phyloP scores from a whole-genome alignment of 176 grass and related monocot genomes.

The Cenchrus americanus region DNA sequence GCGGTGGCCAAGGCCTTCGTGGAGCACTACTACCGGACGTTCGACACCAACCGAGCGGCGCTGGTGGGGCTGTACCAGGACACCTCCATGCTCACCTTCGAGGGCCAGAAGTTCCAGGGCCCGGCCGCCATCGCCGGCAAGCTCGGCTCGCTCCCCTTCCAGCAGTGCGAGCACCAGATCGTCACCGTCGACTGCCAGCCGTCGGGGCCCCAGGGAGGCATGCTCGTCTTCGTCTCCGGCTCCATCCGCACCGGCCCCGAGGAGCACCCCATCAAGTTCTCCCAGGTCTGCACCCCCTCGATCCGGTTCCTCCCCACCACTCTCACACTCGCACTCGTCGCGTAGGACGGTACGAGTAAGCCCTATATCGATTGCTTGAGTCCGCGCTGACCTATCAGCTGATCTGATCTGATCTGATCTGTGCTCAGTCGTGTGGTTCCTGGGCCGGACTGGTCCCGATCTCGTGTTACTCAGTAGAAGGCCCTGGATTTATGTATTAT shows the following conservation, averaged over 20 bases:
- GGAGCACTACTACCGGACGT: slow-evolving; percentile 81
- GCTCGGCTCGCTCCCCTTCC: slow-evolving; percentile 71
- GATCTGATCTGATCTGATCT: slow-evolving; percentile 5
- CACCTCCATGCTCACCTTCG: slow-evolving; percentile 83
- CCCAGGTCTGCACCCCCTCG: slow-evolving; percentile 54
- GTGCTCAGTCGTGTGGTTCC: neutral
- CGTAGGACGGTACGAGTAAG: too few species aligned
- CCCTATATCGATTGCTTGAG: neutral
- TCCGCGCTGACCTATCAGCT: neutral
- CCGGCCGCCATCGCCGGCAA: slow-evolving; percentile 56
- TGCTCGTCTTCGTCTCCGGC: slow-evolving; percentile 89
- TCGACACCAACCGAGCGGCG: slow-evolving; percentile 71
- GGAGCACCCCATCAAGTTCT: slow-evolving; percentile 78
- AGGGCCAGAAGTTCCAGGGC: slow-evolving; percentile 64
- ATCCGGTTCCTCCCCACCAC: neutral
- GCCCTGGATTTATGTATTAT: neutral
- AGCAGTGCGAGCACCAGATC: slow-evolving; percentile 66
- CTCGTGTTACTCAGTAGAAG: neutral
- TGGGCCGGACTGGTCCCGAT: neutral
- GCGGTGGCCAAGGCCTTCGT: slow-evolving; percentile 86
- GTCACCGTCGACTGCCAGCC: slow-evolving; percentile 85
- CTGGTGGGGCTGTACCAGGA: slow-evolving; percentile 77
- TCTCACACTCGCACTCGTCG: neutral
- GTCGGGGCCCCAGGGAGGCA: slow-evolving; percentile 71
- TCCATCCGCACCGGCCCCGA: slow-evolving; percentile 54